phyloP scores from a whole-genome alignment of 1,284 basidiomycete genomes.

The Trichosporon ovoides region DNA sequence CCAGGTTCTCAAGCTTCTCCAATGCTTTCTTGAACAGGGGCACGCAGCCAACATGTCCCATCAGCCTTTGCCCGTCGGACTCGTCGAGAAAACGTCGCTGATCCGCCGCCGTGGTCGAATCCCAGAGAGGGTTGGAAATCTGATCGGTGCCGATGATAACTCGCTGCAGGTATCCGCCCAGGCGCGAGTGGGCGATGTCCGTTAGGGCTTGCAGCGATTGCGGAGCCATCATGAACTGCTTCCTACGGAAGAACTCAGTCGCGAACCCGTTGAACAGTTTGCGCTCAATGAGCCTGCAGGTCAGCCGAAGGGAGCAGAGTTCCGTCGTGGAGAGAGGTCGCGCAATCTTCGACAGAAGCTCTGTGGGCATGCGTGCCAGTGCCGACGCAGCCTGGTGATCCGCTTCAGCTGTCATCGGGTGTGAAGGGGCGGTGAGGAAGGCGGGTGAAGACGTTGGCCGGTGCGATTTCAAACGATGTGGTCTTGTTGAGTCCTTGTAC shows the following conservation, averaged over 20 bases:
- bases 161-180: slow-evolving; percentile 7
- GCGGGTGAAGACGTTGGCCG: too few species aligned
- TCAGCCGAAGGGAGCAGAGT: slow-evolving; percentile 9
- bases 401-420: not conserved
- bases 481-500: too few species aligned
- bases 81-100: not conserved
- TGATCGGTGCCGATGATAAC: slow-evolving; percentile 12
- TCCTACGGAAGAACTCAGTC: slow-evolving; percentile 15
- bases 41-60: not conserved
- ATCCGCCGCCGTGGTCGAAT: not conserved
- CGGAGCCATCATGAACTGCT: slow-evolving; percentile 25
- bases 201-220: slow-evolving; percentile 10
- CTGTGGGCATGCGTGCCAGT: slow-evolving; percentile 14
- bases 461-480: too few species aligned
- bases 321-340: slow-evolving; percentile 8
- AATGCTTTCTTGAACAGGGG: not conserved
- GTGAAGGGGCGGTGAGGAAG: not conserved
- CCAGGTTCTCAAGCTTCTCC: slow-evolving; percentile 11
- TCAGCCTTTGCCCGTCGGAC: not conserved
- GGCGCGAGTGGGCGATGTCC: slow-evolving; percentile 10
- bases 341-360: slow-evolving; percentile 13
- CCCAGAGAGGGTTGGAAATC: too few species aligned
- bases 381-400: slow-evolving; percentile 2
- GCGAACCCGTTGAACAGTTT: slow-evolving; percentile 9
- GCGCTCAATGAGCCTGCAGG: slow-evolving; percentile 13